Base-by-base conservation (phyloP, 441 rosid genomes). In the Croton setiger region DNA sequence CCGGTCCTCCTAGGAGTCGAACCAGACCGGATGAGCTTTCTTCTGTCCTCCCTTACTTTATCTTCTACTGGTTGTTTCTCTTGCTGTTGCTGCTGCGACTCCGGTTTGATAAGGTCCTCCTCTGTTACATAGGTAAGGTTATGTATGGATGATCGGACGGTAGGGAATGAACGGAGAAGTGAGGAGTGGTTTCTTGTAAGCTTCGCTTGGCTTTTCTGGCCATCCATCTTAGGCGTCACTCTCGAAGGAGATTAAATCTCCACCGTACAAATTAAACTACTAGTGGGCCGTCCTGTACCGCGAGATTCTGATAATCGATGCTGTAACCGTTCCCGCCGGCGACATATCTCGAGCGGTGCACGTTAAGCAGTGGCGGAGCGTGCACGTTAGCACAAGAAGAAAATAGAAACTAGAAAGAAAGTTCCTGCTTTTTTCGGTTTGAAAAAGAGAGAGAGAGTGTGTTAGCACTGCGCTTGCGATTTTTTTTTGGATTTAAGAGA, bases 111-210 rank as follows among this genome's bases (percentile, higher is more conserved):
- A 56, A 80, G 70, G 68, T 83, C 93, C 61, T 72, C 79, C 67
- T 90, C 92, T 48, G 76, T 71, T 69, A 89, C 76, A 35, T 88
- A 88, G n/a, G 84, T 77, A 12, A 93, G 75, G 61, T 97, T 93
- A 68, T 90, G 94, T 64, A 93, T 82, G 62, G 98, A 91, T 17
- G 96, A 91, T 72, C 96, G 88, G 70, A 88, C 77, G 74, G 92
- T 91, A 7, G 93, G 89, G 18, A 94, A 81, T 44, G 96, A 89
- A 39, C 95, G 88, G 64, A 93, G 91, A 39, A 93, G 88, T 47
- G 93, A 89, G 2, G 98, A 93, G 55, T 87, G 85, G 0, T 92
- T 89, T 60, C 95, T 77, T 62, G 92, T 87, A 0, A 91, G 87
- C 90, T 85, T 85, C 64, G 79, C 67, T 74, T 82, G 87, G 75